phyloP scores from a whole-genome alignment of 495 filamentous ascomycete genomes.

The Penicillium tannophilum region DNA sequence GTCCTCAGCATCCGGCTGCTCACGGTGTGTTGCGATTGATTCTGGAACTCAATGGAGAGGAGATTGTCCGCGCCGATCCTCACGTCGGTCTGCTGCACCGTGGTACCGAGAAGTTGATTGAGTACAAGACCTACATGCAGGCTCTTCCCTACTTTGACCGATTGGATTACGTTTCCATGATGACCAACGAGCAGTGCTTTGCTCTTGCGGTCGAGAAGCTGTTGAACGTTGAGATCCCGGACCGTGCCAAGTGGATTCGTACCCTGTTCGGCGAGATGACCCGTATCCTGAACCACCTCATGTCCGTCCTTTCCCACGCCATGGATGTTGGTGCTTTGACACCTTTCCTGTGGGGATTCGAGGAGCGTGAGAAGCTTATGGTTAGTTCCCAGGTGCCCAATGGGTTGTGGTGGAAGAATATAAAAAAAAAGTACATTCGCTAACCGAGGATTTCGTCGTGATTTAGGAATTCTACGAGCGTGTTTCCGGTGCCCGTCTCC shows the following conservation, averaged over 20 bases:
- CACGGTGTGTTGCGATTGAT: conserved; percentile 98
- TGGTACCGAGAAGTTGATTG: conserved; percentile 99
- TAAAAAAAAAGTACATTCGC: conserved; percentile 2
- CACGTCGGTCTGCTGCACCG: conserved; percentile 96
- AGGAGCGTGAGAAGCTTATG: conserved; percentile 99
- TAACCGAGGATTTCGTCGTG: conserved; percentile 9
- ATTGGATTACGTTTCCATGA: conserved; percentile 99
- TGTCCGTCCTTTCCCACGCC: conserved; percentile 96
- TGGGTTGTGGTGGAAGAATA: conserved; percentile 4
- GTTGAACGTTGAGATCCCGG: conserved; percentile 94
- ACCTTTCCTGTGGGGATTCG: conserved; percentile 99
- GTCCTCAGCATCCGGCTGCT: conserved; percentile 97
- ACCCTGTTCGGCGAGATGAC: conserved; percentile 98
- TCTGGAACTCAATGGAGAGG: conserved; percentile 95
- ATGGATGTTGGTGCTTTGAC: conserved; percentile 99
- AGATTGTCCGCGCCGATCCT: conserved; percentile 94
- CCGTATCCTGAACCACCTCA: conserved; percentile 92
- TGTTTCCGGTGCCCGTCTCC: conserved; percentile 95
- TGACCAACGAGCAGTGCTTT: conserved; percentile 99
- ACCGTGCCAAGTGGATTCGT: conserved; percentile 94
- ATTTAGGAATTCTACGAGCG: conserved; percentile 98
- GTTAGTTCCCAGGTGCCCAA: conserved; percentile 48
- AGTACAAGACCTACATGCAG: conserved; percentile 99
- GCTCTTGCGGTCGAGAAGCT: conserved; percentile 96
- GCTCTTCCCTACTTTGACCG: conserved; percentile 99